These are phyloP conservation scores for barrel medic (Medicago truncatula) DNA, from an alignment of 306 rosid genomes.

Conservation along the genomic window DNA sequence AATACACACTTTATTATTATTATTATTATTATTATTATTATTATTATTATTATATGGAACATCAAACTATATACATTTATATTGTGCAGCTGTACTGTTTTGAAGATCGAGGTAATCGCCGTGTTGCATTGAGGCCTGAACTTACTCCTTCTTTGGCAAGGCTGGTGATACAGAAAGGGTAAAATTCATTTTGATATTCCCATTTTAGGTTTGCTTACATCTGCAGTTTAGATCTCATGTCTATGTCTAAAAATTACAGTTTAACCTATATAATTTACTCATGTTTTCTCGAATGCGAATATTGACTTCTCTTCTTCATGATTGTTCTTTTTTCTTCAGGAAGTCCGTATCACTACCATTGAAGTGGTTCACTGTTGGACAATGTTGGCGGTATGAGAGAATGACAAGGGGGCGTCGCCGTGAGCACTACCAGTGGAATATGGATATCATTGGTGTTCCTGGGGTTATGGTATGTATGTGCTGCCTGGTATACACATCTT, in stretches of 20 bases:
- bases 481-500: slow-evolving; percentile 23
- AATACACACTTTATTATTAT: not conserved
- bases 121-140: slow-evolving; percentile 96
- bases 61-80: slow-evolving; percentile 30
- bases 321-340: slow-evolving; percentile 56
- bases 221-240: slow-evolving; percentile 33
- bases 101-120: slow-evolving; percentile 96
- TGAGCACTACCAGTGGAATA: slow-evolving; percentile 98
- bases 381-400: slow-evolving; percentile 98
- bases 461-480: slow-evolving; percentile 84
- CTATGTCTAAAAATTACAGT: slow-evolving; percentile 19
- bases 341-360: slow-evolving; percentile 87
- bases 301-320: slow-evolving; percentile 50
- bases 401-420: slow-evolving; percentile 98
- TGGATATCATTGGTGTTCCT: slow-evolving; percentile 94
- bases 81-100: slow-evolving; percentile 89
- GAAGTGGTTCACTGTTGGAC: slow-evolving; percentile 98
- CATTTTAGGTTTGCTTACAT: slow-evolving; percentile 30
- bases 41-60: not conserved
- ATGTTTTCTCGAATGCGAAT: slow-evolving; percentile 50
- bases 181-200: slow-evolving; percentile 36
- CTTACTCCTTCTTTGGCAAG: slow-evolving; percentile 98
- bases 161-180: slow-evolving; percentile 97
- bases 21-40: not conserved
- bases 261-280: slow-evolving; percentile 32